phyloP scores from a whole-genome alignment of 805 yeast species.

The Starmerella sp. region DNA sequence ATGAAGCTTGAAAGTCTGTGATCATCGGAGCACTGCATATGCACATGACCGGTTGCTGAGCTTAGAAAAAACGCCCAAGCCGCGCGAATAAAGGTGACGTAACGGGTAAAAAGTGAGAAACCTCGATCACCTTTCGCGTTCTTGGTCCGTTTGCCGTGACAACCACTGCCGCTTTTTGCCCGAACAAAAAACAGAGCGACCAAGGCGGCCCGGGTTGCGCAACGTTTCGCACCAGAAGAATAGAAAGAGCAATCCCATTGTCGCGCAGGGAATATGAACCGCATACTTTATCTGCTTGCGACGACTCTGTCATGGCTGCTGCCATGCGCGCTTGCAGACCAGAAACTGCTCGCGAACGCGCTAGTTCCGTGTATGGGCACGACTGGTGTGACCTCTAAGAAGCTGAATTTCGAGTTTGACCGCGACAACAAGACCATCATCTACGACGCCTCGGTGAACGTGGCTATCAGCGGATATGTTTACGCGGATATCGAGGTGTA shows the following conservation, averaged over 20 bases:
- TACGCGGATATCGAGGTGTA: conserved; percentile 60
- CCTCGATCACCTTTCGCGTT: neutral
- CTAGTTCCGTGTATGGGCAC: conserved; percentile 77
- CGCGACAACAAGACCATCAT: conserved; percentile 58
- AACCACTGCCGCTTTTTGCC: neutral
- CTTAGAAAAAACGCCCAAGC: neutral
- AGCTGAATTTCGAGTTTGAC: conserved; percentile 62
- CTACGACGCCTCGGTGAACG: conserved; percentile 57
- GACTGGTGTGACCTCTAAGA: conserved; percentile 60
- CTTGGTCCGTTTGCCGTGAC: neutral
- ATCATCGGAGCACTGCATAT: neutral
- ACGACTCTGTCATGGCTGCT: conserved; percentile 1
- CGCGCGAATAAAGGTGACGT: neutral
- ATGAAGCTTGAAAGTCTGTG: neutral
- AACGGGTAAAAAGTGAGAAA: neutral
- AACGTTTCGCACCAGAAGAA: no score
- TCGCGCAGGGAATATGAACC: neutral
- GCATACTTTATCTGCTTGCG: neutral
- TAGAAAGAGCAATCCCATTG: neutral
- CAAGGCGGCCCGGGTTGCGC: neutral
- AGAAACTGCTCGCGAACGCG: conserved; percentile 47
- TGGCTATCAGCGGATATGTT: conserved; percentile 57
- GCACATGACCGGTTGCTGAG: conserved; percentile 3
- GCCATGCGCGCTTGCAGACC: conserved; percentile 8
- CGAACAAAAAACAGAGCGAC: neutral